Evolutionary conservation across 495 filamentous ascomycete genomes (phyloP).

Genomic region (Penicilliopsis zonata): DNA sequence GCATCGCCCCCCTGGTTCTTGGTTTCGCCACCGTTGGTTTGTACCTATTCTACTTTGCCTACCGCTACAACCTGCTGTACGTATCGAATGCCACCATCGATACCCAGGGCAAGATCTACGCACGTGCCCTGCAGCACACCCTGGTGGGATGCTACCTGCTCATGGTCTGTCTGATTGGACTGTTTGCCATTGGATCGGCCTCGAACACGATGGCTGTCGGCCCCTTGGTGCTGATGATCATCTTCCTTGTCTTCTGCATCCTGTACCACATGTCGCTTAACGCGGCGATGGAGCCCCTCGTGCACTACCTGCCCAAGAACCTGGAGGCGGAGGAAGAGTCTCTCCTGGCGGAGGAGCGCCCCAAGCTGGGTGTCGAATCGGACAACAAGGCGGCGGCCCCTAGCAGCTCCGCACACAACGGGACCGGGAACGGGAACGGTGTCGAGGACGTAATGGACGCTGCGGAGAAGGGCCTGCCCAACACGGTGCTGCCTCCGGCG

Average conservation of each 20-base stretch:
- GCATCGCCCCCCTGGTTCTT: constrained; percentile 82
- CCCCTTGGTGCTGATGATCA: constrained; percentile 71
- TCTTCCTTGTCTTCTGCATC: constrained; percentile 66
- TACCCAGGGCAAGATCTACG: constrained; percentile 82
- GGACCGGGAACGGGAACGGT: constrained; percentile 19
- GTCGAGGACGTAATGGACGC: constrained; percentile 20
- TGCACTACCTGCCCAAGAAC: constrained; percentile 68
- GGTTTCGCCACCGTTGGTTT: constrained; percentile 79
- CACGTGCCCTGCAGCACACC: constrained; percentile 82
- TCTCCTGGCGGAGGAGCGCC: constrained; percentile 37
- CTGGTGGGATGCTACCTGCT: constrained; percentile 79
- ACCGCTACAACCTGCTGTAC: constrained; percentile 91
- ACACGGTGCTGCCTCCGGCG: constrained; percentile 9
- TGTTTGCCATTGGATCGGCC: constrained; percentile 61
- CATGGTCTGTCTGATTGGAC: constrained; percentile 77
- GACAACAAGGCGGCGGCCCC: constrained; percentile 17
- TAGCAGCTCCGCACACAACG: constrained; percentile 10
- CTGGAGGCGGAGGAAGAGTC: constrained; percentile 53
- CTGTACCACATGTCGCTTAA: constrained; percentile 80
- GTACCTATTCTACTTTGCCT: constrained; percentile 82
- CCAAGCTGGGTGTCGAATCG: constrained; percentile 13
- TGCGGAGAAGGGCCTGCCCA: constrained; percentile 23
- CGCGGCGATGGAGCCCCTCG: constrained; percentile 62
- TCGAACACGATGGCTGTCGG: constrained; percentile 49
- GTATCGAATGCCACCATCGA: constrained; percentile 77